Conservation (phyloP, 1,139 yeast species). For the Sugiyamaella novakii region DNA sequence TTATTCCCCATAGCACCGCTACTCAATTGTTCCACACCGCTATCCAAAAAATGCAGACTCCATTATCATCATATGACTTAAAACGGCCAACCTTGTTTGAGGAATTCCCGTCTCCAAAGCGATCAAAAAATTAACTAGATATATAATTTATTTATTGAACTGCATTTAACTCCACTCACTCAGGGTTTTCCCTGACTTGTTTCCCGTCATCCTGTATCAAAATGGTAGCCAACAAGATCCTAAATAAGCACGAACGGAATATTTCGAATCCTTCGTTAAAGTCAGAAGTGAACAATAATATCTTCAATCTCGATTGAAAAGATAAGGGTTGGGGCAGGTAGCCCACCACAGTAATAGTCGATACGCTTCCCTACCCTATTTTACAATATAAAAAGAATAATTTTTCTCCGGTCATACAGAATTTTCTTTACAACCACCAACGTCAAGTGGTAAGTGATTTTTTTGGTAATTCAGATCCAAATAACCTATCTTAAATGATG, state of each 20-base stretch:
- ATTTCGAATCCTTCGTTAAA: too few relatives aligned
- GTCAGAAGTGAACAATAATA: too few relatives aligned
- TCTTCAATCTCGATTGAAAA: too few relatives aligned
- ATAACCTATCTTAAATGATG: constrained; percentile 15
- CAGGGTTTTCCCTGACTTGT: too few relatives aligned
- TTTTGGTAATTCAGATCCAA: neutral
- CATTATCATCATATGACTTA: neutral
- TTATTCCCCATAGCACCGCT: constrained; percentile 29
- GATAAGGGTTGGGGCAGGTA: neutral
- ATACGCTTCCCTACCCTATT: neutral
- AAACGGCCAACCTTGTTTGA: neutral
- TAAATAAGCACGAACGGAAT: too few relatives aligned
- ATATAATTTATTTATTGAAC: constrained; percentile 5
- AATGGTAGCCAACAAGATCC: too few relatives aligned
- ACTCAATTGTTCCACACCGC: constrained; percentile 27
- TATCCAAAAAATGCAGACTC: constrained; percentile 8
- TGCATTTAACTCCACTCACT: too few relatives aligned
- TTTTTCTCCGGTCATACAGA: neutral
- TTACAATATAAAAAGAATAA: neutral
- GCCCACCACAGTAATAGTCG: neutral
- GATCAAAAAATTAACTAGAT: neutral
- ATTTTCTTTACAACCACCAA: neutral
- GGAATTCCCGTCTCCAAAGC: neutral
- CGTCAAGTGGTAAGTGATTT: constrained; percentile 5
- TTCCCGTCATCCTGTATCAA: too few relatives aligned